Conservation (phyloP, 108 stramenopile species). For the Poteriospumella lacustris region DNA sequence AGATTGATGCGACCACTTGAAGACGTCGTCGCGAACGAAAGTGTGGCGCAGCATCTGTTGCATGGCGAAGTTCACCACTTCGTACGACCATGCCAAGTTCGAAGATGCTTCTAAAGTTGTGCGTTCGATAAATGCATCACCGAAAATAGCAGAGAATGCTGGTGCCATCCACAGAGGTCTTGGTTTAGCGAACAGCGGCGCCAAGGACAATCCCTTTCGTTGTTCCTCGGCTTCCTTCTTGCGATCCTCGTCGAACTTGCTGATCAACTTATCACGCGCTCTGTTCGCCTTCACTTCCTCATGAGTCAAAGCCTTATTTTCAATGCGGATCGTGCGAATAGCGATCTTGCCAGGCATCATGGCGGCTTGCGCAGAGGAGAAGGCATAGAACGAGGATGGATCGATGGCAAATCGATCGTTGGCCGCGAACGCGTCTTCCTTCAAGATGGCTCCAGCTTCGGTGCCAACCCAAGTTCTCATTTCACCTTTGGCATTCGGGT, state of each 20-base stretch:
- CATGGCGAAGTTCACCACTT: constrained; percentile 29
- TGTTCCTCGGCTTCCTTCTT: constrained; percentile 29
- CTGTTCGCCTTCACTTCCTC: constrained; percentile 19
- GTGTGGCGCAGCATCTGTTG: not conserved
- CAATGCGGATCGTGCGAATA: constrained; percentile 31
- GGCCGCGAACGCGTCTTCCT: constrained; percentile 14
- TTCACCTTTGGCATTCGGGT: constrained; percentile 23
- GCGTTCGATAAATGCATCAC: constrained; percentile 35
- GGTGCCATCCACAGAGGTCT: constrained; percentile 34
- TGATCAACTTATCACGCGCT: constrained; percentile 32
- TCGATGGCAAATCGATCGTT: constrained; percentile 37
- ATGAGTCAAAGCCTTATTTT: not conserved
- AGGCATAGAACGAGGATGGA: constrained; percentile 28
- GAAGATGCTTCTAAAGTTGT: constrained; percentile 29
- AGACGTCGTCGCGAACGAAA: not conserved
- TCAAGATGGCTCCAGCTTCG: constrained; percentile 20
- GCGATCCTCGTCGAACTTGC: constrained; percentile 34
- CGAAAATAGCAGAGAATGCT: constrained; percentile 30
- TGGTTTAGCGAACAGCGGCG: constrained; percentile 34
- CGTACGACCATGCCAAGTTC: constrained; percentile 36
- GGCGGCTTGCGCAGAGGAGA: constrained; percentile 22
- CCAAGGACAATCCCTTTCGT: constrained; percentile 31
- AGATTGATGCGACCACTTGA: not conserved
- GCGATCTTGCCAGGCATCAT: constrained; percentile 38
- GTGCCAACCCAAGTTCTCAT: constrained; percentile 37